Percentiles rank a stretch among this genome's conserved stretches.
These are phyloP conservation scores for Nakaseomyces kungkrabaensis DNA, from an alignment of 1,139 yeast species.

Conservation along the genomic window DNA sequence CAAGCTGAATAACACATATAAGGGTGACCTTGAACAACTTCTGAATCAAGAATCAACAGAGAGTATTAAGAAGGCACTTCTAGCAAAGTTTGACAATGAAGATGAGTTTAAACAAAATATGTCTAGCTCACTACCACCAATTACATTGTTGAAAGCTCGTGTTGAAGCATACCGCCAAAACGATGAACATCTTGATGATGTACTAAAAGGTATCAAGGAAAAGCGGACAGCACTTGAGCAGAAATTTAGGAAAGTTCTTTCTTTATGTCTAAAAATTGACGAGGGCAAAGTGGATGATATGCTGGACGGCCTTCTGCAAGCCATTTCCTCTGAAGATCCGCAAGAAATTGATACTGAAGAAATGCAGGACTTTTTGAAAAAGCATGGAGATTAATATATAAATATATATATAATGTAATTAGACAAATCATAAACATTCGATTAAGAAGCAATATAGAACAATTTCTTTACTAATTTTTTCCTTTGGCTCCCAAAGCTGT, in stretches of 20 bases:
- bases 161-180: conserved; percentile 67
- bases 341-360: conserved; percentile 49
- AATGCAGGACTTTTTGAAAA: conserved; percentile 27
- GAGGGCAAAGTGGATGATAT: conserved; percentile 70
- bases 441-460: background rate
- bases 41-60: conserved; percentile 18
- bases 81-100: conserved; percentile 8
- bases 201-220: conserved; percentile 39
- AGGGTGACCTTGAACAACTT: conserved; percentile 22
- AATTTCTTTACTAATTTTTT: background rate
- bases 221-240: conserved; percentile 60
- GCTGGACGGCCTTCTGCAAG: conserved; percentile 76
- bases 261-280: conserved; percentile 82
- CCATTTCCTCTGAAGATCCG: conserved; percentile 72
- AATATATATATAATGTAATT: background rate
- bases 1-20: conserved; percentile 28
- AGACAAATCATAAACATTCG: background rate
- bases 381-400: conserved; percentile 12
- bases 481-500: background rate
- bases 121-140: conserved; percentile 42
- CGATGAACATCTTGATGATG: conserved; percentile 43
- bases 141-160: conserved; percentile 59
- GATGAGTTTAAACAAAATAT: conserved; percentile 15
- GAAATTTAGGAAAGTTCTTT: conserved; percentile 81
- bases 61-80: conserved; percentile 6